Base-by-base conservation (phyloP, 768 basidiomycete species). In the Macrocybe gigantea region DNA sequence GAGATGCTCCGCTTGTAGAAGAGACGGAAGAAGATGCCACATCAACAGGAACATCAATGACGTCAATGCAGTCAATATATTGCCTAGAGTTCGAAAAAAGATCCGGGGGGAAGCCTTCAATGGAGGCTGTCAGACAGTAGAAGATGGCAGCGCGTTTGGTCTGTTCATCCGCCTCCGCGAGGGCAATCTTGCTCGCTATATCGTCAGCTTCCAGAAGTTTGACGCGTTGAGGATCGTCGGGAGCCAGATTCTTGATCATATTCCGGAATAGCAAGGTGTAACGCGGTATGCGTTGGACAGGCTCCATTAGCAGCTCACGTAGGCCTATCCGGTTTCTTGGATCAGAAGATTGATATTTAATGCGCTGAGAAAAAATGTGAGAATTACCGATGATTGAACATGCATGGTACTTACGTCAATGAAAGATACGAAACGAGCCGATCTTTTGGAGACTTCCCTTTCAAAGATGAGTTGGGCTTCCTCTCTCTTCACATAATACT, bases 221-320 rank as follows among this genome's bases (percentile, higher is more conserved):
- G 7, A 75, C 72, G 30, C 90, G 78, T 55, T 93, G 91, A 1
- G 80, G 75, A 58, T 96, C 91, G 41, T 75, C 73, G 0, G 78
- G 78, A 10, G 79, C 75, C 87, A 97, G 89, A 58, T 88, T 78
- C 65, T 93, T 92, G 59, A 94, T 71, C 85, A 98, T 98, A 5
- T 78, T 88, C 50, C 90, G 85, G 65, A 95, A 91, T 54, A 98
- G 75, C 22, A 98, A 73, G 1, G 92, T 94, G 66, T 97, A 97
- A 54, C 95, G 77, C 4, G 94, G 93, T 58, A 98, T 92, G 33
- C 94, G 83, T 60, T 98, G 94, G 5, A 96, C 91, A 11, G 94
- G 94, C 55, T 98, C 94, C 84, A 95, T 95, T 14, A 97, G 75
- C 42, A 96, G 78, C 62, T 95, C 93, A 29, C 93, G 79, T 47